Base-by-base conservation (phyloP, 2,329 filamentous ascomycete species). In the Talaromyces funiculosus region DNA sequence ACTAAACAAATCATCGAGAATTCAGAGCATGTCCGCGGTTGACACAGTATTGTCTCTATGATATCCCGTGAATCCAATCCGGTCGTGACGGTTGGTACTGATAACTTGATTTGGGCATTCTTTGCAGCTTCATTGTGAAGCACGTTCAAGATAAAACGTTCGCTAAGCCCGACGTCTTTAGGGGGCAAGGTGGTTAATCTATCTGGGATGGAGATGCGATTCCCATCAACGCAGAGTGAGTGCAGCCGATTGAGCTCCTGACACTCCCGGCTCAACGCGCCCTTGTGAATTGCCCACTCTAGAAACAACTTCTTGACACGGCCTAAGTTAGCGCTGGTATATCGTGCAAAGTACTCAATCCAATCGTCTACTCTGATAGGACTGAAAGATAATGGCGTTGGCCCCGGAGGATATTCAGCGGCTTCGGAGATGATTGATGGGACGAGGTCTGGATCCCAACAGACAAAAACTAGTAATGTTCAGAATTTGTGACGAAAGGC, bases 241-340 rank as follows among this genome's bases (percentile, higher is more conserved):
- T 77, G 77, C 3, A 78, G 65, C 4, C 75, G 68, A 61, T 78
- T 78, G 31, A 78, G 66, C 58, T 78, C 71, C 62, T 78, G 74
- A 60, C 75, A 78, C 62, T 78, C 64, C 8, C 69, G 53, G 29
- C 71, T 73, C 69, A 77, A 72, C 6, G 75, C 61, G 9, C 73
- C 73, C 18, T 67, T 69, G 3, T 69, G 65, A 26, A 73, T 68
- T 31, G 73, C 74, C 76, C 76, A 78, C 51, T 75, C 71, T n/a
- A 78, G 68, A 62, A 73, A 77, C 9, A 78, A 67, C 51, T 76
- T 77, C 63, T 78, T 77, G 31, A 33, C 31, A 33, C 31, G 31
- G 31, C 31, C 31, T 33, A 53, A 77, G 71, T 53, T 67, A 67
- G 72, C 70, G 58, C 72, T 77, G 2, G 69, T 73, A 57, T 76